Base-by-base conservation (phyloP, 2,329 filamentous ascomycete species). In the Ilyonectria sp. region DNA sequence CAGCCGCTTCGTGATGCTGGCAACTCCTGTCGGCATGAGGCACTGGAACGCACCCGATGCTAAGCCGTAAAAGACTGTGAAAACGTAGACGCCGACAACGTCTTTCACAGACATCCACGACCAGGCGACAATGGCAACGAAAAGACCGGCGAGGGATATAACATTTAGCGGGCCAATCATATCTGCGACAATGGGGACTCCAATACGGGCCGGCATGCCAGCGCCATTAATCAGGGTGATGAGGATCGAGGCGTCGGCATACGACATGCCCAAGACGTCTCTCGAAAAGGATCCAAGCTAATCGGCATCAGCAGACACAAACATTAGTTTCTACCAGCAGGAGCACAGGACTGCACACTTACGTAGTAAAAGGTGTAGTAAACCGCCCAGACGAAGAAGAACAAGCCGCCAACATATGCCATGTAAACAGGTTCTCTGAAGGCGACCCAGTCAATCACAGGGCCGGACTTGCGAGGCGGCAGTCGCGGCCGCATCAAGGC, bases 341-440 rank as follows among this genome's bases (percentile, higher is more conserved):
- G 7, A 37, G 2, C 10, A 53, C 29, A 19, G n/a, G 17, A n/a
- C 7, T 21, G 21, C 21, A 13, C 1, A 58, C 77, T 71, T 43
- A 79, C 82, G 50, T 83, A 84, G 66, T 84, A 84, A 29, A 84
- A 83, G 0, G 81, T 81, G 55, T 81, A 84, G 63, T 83, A 84
- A 8, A 82, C 83, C 0, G 78, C 77, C 81, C 80, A 83, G 29
- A 80, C 79, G 6, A 79, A 71, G 26, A 81, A 77, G 67, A 84
- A 84, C 31, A 82, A 62, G 0, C 80, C 81, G 0, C 69, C 47
- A 0, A 82, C 77, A n/a, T 81, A 82, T 0, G 65, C 47, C 1
- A 80, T 29, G 46, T 79, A 84, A 0, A 79, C 74, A 1, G 72
- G 67, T 21, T 83, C 81, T 13, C 60, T 72, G 47, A 82, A 83